Evolutionary conservation across 1,284 basidiomycete genomes (phyloP).

Genomic region (Marasmius oreades): DNA sequence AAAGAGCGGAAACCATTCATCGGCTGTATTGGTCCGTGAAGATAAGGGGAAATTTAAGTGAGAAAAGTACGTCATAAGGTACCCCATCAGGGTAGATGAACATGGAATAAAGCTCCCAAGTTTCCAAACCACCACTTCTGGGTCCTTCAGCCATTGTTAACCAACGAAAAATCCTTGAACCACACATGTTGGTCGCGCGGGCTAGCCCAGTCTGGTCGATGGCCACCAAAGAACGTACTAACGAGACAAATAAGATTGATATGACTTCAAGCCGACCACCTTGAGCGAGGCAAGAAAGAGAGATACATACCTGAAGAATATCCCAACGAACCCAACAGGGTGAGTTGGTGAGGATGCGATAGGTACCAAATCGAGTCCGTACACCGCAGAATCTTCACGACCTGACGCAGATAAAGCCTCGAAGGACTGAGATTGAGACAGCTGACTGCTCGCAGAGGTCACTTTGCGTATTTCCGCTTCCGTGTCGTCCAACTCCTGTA

Average conservation of each 20-base stretch:
- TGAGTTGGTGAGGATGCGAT: neutral
- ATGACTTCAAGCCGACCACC: neutral
- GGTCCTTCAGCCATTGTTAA: constrained; percentile 9
- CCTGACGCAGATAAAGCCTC: no score
- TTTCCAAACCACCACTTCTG: neutral
- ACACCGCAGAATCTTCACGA: no score
- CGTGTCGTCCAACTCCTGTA: no score
- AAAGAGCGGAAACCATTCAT: no score
- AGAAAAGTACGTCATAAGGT: no score
- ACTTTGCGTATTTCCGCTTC: no score
- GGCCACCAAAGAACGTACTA: constrained; percentile 81
- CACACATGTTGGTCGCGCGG: constrained; percentile 70
- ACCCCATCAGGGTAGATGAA: neutral
- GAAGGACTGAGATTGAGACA: no score
- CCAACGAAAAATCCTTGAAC: constrained; percentile 65
- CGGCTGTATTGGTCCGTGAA: no score
- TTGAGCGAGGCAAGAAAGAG: constrained; percentile 1
- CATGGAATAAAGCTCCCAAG: neutral
- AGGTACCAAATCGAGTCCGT: neutral
- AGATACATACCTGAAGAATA: constrained; percentile 66
- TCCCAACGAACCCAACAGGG: constrained; percentile 54
- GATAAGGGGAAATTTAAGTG: no score
- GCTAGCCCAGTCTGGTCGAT: constrained; percentile 58
- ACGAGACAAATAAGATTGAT: no score
- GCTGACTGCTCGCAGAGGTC: no score